Evolutionary conservation across 192 early-diverging fungal genomes (phyloP), one percentile per base, ranked within the genome.

Genomic region (Jimgerdemannia lactiflua): DNA sequence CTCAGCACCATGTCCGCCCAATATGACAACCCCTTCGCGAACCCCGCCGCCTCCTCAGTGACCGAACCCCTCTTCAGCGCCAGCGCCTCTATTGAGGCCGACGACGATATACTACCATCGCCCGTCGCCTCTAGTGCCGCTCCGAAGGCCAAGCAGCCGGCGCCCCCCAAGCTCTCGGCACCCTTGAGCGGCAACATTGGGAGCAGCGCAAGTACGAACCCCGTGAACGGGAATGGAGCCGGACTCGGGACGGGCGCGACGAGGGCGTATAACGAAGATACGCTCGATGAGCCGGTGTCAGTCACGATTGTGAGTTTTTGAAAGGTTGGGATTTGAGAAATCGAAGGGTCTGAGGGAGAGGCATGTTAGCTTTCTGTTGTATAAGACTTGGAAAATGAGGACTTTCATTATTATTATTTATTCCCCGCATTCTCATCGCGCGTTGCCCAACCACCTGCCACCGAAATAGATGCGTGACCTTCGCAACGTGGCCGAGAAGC

Each of bases 201-300:
- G 20, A 78, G 65, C 41, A 70, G 72, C 41, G 17, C 20, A 14
- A n/a, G 4, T 42, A 70, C 66, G 17, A 70, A 39, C 4, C 8
- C 42, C 8, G 29, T 18, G 68, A 42, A 43, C 39, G 43, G 39
- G 43, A 40, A 42, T 9, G 67, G 67, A 6, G 67, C 67, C 8
- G 49, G 29, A 0, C 49, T 59, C 8, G 49, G 49, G 0, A 59
- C 49, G 8, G 49, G 49, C 49, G 49, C 49, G 49, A 59, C 49
- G 49, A 59, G 49, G 2, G 70, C 59, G n/a, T 82, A 82, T 43
- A 75, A 71, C 14, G 71, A 75, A 65, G 83, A 97, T 84, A 99
- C 97, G 18, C 86, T 99, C 18, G 97, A 99, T 84, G 97, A 99
- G 79, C 96, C 97, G 42, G 95, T 99, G 9, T 90, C 91, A 71